A percentile compares a stretch with the other conserved stretches of the same genome.
These are phyloP conservation scores for Suaeda aralocaspica DNA, from an alignment of 148 eudicot species.

Conservation along the genomic window DNA sequence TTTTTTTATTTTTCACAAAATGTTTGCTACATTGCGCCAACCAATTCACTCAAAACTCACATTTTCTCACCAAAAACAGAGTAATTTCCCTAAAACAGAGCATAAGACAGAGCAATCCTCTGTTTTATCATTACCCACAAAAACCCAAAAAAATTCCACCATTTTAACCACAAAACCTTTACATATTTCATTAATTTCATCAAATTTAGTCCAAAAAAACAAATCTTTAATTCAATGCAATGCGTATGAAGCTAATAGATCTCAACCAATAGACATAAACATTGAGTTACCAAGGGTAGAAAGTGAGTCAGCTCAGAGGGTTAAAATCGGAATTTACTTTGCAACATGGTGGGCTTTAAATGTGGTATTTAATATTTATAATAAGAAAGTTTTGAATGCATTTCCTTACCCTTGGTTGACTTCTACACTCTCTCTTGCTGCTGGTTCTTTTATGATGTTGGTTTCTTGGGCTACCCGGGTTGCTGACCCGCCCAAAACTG, in stretches of 20 bases:
- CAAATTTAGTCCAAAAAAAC: conserved; percentile 21
- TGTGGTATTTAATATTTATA: conserved; percentile 65
- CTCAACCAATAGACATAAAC: conserved; percentile 37
- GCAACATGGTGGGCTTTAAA: conserved; percentile 76
- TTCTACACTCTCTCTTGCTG: conserved; percentile 68
- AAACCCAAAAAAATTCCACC: conserved; percentile 7
- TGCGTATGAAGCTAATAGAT: conserved; percentile 47
- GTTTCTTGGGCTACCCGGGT: conserved; percentile 56
- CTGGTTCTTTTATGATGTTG: conserved; percentile 61
- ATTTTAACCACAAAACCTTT: background rate
- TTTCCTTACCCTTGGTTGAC: conserved; percentile 74
- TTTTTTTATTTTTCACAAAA: conserved; percentile 28
- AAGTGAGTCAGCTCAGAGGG: conserved; percentile 41
- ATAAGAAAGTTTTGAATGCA: conserved; percentile 72
- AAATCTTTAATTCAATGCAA: conserved; percentile 29
- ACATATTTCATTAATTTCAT: conserved; percentile 24
- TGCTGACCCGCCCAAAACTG: conserved; percentile 55
- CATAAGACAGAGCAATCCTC: conserved; percentile 14
- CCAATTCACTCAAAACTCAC: conserved; percentile 29
- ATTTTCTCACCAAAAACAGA: conserved; percentile 29
- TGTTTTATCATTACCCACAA: conserved; percentile 10
- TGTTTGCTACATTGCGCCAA: conserved; percentile 39
- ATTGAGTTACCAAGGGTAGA: conserved; percentile 34
- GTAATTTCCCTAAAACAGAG: conserved; percentile 16
- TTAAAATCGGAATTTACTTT: conserved; percentile 52